Percentiles rank a stretch among this genome's conserved stretches.
These are phyloP conservation scores for Trichoderma breve DNA, from an alignment of 2,329 filamentous ascomycete genomes.

Conservation along the genomic window DNA sequence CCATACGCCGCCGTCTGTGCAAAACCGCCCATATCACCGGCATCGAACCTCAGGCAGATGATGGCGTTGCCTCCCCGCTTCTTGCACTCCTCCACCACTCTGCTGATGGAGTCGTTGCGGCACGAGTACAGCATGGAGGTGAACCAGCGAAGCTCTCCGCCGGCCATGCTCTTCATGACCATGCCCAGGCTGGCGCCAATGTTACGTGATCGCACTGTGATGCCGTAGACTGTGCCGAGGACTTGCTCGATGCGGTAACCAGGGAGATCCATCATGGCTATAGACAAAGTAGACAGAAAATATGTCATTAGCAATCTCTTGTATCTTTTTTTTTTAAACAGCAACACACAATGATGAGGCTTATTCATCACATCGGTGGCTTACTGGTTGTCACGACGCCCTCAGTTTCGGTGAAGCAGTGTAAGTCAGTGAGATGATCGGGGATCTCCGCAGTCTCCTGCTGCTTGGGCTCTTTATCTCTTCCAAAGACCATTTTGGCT, in stretches of 20 bases:
- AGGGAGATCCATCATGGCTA: slow-evolving; percentile 61
- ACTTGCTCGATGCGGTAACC: slow-evolving; percentile 58
- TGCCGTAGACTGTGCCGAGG: slow-evolving; percentile 57
- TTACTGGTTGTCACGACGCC: slow-evolving; percentile 57
- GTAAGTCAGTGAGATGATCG: slow-evolving; percentile 45
- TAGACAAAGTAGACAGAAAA: not conserved
- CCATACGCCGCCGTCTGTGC: slow-evolving; percentile 61
- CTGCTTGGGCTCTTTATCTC: slow-evolving; percentile 27
- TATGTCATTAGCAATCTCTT: not conserved
- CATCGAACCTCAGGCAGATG: slow-evolving; percentile 58
- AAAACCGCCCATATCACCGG: slow-evolving; percentile 53
- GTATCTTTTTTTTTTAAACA: not conserved
- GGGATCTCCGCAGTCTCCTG: slow-evolving; percentile 39
- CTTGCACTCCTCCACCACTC: slow-evolving; percentile 57
- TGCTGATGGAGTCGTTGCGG: slow-evolving; percentile 56
- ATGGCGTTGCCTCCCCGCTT: slow-evolving; percentile 58
- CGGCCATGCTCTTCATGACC: slow-evolving; percentile 55
- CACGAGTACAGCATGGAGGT: slow-evolving; percentile 59
- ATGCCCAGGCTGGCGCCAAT: slow-evolving; percentile 55
- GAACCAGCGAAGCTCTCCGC: slow-evolving; percentile 59
- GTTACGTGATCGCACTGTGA: slow-evolving; percentile 58
- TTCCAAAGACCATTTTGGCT: slow-evolving; percentile 18
- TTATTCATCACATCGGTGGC: not conserved
- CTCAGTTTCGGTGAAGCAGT: slow-evolving; percentile 61
- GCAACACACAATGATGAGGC: not conserved